Evolutionary conservation across 2,329 filamentous ascomycete genomes (phyloP), one percentile per base, ranked within the genome.

Genomic region (Aotearoamyces nothofagi): DNA sequence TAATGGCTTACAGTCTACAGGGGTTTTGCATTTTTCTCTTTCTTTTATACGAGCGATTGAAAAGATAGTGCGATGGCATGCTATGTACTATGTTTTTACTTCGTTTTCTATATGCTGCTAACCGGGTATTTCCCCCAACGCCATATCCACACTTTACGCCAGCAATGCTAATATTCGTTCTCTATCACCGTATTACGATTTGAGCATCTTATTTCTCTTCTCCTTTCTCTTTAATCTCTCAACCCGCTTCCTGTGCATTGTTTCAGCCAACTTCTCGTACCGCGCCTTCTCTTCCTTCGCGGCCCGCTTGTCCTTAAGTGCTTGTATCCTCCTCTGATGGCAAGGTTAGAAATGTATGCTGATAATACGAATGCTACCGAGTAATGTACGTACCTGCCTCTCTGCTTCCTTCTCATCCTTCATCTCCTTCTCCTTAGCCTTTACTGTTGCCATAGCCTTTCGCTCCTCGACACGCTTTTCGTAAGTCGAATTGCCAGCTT

Each of bases 161-260:
- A 20, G 27, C 23, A 27, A 26, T 24, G 16, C 24, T 13, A 23
- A 34, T 37, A 28, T 24, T 26, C 15, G 17, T 22, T 12, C 26
- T 26, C 17, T n/a, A n/a, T n/a, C n/a, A n/a, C n/a, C 24, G 11
- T 26, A 32, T 67, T 60, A 77, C 35, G 71, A 76, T 51, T 76
- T 75, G 45, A 78, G 50, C 51, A 83, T 58, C 61, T 87, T 90
- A 57, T 87, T 98, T 50, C 90, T 74, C 75, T 96, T 96, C 64
- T 98, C 90, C 55, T 83, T 80, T 50, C 86, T 71, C 74, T 84
- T 93, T 55, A 93, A 57, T 44, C 90, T 71, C 58, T 98, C 90
- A 9, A 96, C 78, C 36, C 86, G 69, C 66, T 93, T 96, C 56
- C 71, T 74, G 60, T 96, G 87, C 90, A 98, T 96, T 62, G 90